Base-by-base conservation (phyloP, 441 rosid species). In the Mallotus japonicus region DNA sequence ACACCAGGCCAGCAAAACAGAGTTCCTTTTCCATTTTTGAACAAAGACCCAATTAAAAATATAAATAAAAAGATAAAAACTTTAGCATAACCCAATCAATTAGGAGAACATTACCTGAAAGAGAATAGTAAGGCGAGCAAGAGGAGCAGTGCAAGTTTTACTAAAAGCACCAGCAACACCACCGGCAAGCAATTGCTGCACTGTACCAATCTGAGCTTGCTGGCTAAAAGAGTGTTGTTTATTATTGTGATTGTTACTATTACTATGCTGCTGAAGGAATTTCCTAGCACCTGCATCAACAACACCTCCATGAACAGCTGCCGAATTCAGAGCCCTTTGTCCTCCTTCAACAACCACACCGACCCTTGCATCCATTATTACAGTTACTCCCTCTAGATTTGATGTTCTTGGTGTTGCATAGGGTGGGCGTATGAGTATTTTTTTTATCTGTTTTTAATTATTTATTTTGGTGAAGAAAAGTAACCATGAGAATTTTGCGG, bases 101-200 rank as follows among this genome's bases (percentile, higher is more conserved):
- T 6, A 22, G 59, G n/a, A 34, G 14, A 40, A 24, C 50, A 13
- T 44, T n/a, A 92, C 98, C 97, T 93, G 96, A 78, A 93, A 89
- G 40, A 93, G 82, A 77, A 93, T 93, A 63, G 97, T 92, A 73
- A 92, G 88, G 46, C 98, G 96, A 76, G 92, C 91, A 1, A 93
- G 90, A 79, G 98, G 98, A 17, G 98, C 97, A 3, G 98, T 93
- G 57, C 96, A 91, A 8, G 98, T 93, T 82, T 93, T 91, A 86
- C 93, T 82, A 65, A 93, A 84, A 32, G 96, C 98, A 20, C 98
- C 98, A 8, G 97, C 96, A 65, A 92, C 71, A 61, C 98, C 98
- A 47, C 98, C 98, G 5, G 98, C 95, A 5, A 92, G 69, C 50
- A 93, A 83, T 74, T 86, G 89, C 46, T 81, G 85, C 4, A 89